Base-by-base conservation (phyloP, 352 stramenopile genomes). In the Globisporangium cylindrosporum region DNA sequence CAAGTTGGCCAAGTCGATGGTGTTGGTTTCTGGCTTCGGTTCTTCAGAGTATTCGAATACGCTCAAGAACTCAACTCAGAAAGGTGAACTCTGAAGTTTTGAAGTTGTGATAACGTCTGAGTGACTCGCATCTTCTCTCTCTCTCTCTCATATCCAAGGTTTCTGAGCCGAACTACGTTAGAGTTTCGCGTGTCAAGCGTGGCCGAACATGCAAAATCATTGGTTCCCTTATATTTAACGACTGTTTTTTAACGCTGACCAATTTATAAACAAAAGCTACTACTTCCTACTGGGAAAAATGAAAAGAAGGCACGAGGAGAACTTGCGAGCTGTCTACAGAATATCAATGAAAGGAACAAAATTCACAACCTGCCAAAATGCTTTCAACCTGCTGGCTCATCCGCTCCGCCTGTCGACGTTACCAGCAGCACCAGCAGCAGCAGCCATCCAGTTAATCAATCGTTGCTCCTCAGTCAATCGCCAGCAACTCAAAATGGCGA, bases 141-240 rank as follows among this genome's bases (percentile, higher is more conserved):
- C 27, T 29, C 27, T 49, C 15, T 38, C 0, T 49, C 41, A 38
- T 38, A 4, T 38, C 34, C 34, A 12, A 38, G 34, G 27, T 38
- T 38, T 14, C 9, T 41, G 34, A 41, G 15, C 34, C 34, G 27
- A 32, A 32, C 27, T 41, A 12, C 34, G 7, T 12, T 1, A 14
- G 34, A 15, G 34, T 14, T 43, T 43, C 34, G 36, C 9, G 36
- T 15, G 36, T 15, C 36, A 43, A 43, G 9, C 38, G 4, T 20
- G 14, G 14, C 14, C 12, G 41, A 15, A 49, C 5, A 49, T 51
- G 43, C 43, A 51, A 51, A 51, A 51, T 49, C 41, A 51, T 12
- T 51, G 18, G 9, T 51, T 51, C 43, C 43, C 43, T 51, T 51
- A 51, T 51, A 51, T 51, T 51, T 51, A 51, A 51, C 43, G 43